Evolutionary conservation across 2,329 filamentous ascomycete species (phyloP), one percentile per base, ranked within the genome.

Genomic region (Lachnellula subtilissima): DNA sequence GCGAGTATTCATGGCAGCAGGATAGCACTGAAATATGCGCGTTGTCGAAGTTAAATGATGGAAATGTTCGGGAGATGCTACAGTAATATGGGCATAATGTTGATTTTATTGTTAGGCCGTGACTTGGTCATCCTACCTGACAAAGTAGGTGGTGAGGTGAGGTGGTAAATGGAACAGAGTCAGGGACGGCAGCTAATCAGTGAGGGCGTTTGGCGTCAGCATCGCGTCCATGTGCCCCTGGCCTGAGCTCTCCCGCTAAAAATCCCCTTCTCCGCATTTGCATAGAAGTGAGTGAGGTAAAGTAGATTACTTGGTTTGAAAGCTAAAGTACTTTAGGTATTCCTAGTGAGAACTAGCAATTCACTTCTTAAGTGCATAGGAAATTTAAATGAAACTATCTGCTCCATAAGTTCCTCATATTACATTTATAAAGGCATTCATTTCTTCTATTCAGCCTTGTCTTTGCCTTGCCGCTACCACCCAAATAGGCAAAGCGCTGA

Each of bases 1-100:
- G 57, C 93, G 83, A 45, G 91, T 95, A 71, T 97, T 94, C 94
- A 97, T 99, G 52, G 59, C 76, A 68, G 57, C 40, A 54, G 36
- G 22, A 47, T 8, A 5, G 35, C 28, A 25, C 23, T 17, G 28
- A 32, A 32, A 32, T 32, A 32, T 32, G 28, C 28, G 9, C 11
- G 28, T 32, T 11, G 28, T 32, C 9, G 28, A 32, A 32, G 1
- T 9, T 9, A 32, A 9, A 32, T 32, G 28, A 3, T 3, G 25
- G 11, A 17, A 39, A 5, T 17, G 19, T 37, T 8, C 23, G 22
- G 49, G 42, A 40, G 28, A 15, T 35, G 39, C 19, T 48, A 48
- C 3, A 12, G 48, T n/a, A 17, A 19, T 50, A n/a, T 50, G 15
- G 14, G 19, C 28, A 48, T 48, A n/a, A 19, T 48, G 8, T 7